These are phyloP conservation scores for Oryza meridionalis DNA, from an alignment of 176 grass and related monocot species.

Conservation along the genomic window DNA sequence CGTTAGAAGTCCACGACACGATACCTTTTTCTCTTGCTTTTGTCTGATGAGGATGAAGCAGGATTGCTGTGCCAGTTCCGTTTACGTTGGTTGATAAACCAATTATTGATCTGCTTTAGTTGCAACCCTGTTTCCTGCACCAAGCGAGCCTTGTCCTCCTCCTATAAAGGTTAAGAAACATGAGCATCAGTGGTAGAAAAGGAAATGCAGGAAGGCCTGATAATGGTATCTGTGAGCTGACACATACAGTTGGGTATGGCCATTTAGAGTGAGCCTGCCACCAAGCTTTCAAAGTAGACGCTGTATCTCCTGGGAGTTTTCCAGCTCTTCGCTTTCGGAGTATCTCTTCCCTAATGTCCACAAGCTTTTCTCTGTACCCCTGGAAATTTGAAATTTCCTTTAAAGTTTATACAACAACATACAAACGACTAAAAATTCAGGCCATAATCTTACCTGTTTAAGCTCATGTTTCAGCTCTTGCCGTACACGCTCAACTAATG, in stretches of 20 bases:
- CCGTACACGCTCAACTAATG: slow-evolving; percentile 89
- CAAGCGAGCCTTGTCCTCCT: slow-evolving; percentile 89
- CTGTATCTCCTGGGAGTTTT: slow-evolving; percentile 91
- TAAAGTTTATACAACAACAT: neutral
- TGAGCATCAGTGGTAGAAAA: neutral
- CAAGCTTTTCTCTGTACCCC: slow-evolving; percentile 97
- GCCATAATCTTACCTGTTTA: slow-evolving; percentile 63
- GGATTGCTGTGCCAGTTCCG: slow-evolving; percentile 96
- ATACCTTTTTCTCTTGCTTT: slow-evolving; percentile 97
- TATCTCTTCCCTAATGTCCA: slow-evolving; percentile 97
- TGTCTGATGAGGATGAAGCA: slow-evolving; percentile 62
- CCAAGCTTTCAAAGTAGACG: slow-evolving; percentile 88
- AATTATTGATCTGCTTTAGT: slow-evolving; percentile 98
- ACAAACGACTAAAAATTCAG: neutral
- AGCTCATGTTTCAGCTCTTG: slow-evolving; percentile 93
- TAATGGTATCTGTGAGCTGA: neutral
- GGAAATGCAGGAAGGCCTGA: neutral
- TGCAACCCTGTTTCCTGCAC: slow-evolving; percentile 96
- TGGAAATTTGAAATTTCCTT: slow-evolving; percentile 36
- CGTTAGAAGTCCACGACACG: neutral
- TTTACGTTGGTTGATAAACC: slow-evolving; percentile 99
- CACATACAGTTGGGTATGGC: slow-evolving; percentile 92
- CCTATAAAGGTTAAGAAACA: slow-evolving; percentile 44
- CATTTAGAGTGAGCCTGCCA: slow-evolving; percentile 97
- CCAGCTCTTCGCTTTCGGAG: slow-evolving; percentile 93